Conservation (phyloP, 2,329 filamentous ascomycete genomes). For the Meredithiella fracta region DNA sequence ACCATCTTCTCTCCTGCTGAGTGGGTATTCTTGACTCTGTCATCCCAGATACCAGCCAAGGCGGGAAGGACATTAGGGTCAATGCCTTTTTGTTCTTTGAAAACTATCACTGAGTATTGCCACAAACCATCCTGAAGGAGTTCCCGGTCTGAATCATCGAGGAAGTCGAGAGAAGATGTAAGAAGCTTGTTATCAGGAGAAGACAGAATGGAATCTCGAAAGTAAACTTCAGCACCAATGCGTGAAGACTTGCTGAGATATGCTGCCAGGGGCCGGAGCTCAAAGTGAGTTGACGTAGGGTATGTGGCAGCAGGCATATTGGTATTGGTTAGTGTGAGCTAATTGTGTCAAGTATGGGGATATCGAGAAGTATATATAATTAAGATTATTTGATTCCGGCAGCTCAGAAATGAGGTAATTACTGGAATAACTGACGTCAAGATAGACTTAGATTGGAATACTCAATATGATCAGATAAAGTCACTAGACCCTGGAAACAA, state of each 20-base stretch:
- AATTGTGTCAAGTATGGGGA: background rate
- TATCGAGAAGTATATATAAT: background rate
- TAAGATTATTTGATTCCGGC: background rate
- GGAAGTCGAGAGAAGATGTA: background rate
- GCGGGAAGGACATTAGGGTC: slow-evolving; percentile 8
- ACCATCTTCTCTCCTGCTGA: slow-evolving; percentile 14
- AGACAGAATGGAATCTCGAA: background rate
- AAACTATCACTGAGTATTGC: slow-evolving; percentile 11
- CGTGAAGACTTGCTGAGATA: slow-evolving; percentile 10
- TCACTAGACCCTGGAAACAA: background rate
- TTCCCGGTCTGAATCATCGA: slow-evolving; percentile 8
- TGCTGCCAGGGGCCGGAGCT: slow-evolving; percentile 7
- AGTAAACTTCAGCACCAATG: slow-evolving; percentile 12
- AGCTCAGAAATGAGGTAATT: background rate
- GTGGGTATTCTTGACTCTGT: slow-evolving; percentile 12
- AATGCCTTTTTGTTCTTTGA: slow-evolving; percentile 12
- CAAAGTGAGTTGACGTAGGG: slow-evolving; percentile 11
- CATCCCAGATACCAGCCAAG: slow-evolving; percentile 13
- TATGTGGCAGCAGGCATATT: slow-evolving; percentile 9
- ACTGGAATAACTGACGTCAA: no score
- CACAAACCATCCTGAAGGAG: slow-evolving; percentile 9
- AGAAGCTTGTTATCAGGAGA: background rate
- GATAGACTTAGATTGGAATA: background rate
- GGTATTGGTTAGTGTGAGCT: background rate
- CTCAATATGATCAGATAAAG: no score